Base-by-base conservation (phyloP, 345 rosid genomes). In the Populus nigra region DNA sequence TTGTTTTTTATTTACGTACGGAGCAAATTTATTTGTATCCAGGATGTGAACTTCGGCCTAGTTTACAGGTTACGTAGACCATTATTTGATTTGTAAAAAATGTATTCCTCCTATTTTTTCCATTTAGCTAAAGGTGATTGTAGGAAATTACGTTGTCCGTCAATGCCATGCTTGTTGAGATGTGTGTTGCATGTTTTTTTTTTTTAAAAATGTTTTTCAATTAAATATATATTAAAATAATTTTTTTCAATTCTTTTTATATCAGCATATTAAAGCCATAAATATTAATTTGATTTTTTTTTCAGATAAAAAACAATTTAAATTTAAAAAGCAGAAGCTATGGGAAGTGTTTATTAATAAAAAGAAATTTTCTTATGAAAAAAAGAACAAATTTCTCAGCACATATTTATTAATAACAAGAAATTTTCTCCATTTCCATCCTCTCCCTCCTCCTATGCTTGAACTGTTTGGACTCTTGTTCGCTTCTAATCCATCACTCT, bases 391-490 rank as follows among this genome's bases (percentile, higher is more conserved):
- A 0, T 1, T 25, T 25, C 53, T 47, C 53, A 15, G 13, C 1
- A 1, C 50, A 25, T 25, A 0, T 47, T 47, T 4, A 16, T 47
- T 47, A 17, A 12, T 15, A 47, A 47, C 50, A 13, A 50, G 57
- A 18, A 5, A 5, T 22, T 68, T 33, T 31, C 63, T 29, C 15
- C 31, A 31, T 47, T 45, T 31, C 33, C 33, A 31, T 3, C 33
- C 33, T 31, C 33, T 31, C 27, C 27, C 27, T 31, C 33, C 33
- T 71, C 47, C 75, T 33, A 77, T 77, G 80, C 62, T 62, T 23
- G 70, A 61, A 43, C 31, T 68, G 27, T 18, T 63, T 17, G 33
- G 71, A 10, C 49, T 62, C 33, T n/a, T 59, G 49, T 17, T 55
- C 49, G 12, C 57, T 27, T 35, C 47, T 57, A 16, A 11, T 7